Base-by-base conservation (phyloP, 2,329 filamentous ascomycete genomes). In the Ophiosphaerella herpotricha region DNA sequence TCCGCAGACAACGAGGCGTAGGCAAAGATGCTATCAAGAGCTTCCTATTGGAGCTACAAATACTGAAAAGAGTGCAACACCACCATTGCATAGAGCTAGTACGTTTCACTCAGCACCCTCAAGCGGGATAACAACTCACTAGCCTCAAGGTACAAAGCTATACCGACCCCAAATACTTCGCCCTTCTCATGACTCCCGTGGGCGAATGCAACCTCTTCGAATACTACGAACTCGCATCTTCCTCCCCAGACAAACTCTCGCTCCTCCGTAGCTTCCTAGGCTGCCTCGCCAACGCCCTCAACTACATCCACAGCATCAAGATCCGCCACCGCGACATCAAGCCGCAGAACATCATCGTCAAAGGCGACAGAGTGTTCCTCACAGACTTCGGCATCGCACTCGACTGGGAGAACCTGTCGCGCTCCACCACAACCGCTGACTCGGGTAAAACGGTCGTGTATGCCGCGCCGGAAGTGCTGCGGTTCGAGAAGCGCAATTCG, bases 91-190 rank as follows among this genome's bases (percentile, higher is more conserved):
- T 53, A 16, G 50, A 49, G 26, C 37, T 48, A 21, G 38, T 48
- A 11, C 12, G 45, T 39, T 23, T 29, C 26, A 8, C 11, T 6
- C 7, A 29, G 11, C 26, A 6, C 16, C 12, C 11, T 8, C 26
- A 29, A 29, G 11, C 6, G 2, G 6, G 32, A 13, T 23, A 2
- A 33, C 21, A 33, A 11, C 32, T 12, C 7, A 9, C 11, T 5
- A 1, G 18, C 7, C 9, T 31, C 14, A 24, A 46, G 43, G 35
- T 33, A 4, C 35, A 46, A 16, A 68, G 63, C 39, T 72, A 69
- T 42, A 71, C 68, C 2, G 70, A 72, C 39, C 43, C 60, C 4
- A 48, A 54, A 5, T 61, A 58, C 34, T 50, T 71, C n/a, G 66
- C 60, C 9, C 40, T 74, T 1, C 46, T 74, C 26, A 72, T 70